phyloP scores from a whole-genome alignment of 495 filamentous ascomycete genomes.

The Lineolata rhizophorae region DNA sequence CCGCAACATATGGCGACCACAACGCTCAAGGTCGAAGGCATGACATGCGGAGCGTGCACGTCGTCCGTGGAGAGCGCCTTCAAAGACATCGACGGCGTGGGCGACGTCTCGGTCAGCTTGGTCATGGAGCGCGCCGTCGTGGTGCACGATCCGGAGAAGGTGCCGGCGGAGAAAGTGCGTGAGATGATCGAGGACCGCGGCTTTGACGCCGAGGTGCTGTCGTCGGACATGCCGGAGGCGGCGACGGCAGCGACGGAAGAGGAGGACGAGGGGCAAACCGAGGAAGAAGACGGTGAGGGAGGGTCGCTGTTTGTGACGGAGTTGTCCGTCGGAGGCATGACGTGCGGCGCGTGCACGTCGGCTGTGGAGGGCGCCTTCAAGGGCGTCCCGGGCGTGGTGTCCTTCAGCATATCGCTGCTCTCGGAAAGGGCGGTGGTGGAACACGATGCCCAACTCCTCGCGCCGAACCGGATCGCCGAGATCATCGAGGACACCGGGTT shows the following conservation, averaged over 20 bases:
- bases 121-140: slow-evolving; percentile 84
- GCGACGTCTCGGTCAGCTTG: slow-evolving; percentile 70
- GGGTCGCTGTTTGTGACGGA: neutral
- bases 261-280: slow-evolving; percentile 11
- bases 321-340: slow-evolving; percentile 79
- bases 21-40: slow-evolving; percentile 68
- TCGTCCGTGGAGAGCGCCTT: slow-evolving; percentile 73
- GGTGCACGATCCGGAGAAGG: slow-evolving; percentile 57
- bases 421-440: slow-evolving; percentile 37
- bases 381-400: slow-evolving; percentile 20
- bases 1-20: slow-evolving; percentile 89
- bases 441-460: slow-evolving; percentile 21
- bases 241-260: slow-evolving; percentile 9
- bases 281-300: slow-evolving; percentile 10
- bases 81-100: slow-evolving; percentile 53
- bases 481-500: slow-evolving; percentile 24
- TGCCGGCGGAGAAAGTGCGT: slow-evolving; percentile 49
- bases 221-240: slow-evolving; percentile 39
- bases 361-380: slow-evolving; percentile 69
- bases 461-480: slow-evolving; percentile 56
- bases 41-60: slow-evolving; percentile 89
- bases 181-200: slow-evolving; percentile 86
- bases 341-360: slow-evolving; percentile 84
- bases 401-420: slow-evolving; percentile 24
- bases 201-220: slow-evolving; percentile 82